phyloP scores from a whole-genome alignment of 345 rosid genomes.

The Linum tenue region DNA sequence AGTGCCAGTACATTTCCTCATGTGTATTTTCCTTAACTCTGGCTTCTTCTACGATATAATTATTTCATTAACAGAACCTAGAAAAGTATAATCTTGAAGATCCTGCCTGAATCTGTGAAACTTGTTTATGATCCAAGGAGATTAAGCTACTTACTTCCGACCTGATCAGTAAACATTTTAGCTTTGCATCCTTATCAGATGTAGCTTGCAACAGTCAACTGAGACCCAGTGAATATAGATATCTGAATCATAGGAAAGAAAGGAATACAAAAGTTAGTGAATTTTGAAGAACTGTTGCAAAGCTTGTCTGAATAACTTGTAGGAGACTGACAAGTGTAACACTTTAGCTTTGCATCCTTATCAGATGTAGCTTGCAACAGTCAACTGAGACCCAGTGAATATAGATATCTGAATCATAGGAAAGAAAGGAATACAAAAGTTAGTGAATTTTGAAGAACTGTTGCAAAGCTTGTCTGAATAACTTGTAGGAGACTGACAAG shows the following conservation, averaged over 20 bases:
- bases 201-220: neutral
- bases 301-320: no score
- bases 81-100: neutral
- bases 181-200: neutral
- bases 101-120: neutral
- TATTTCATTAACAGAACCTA: neutral
- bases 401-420: neutral
- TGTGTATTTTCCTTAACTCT: neutral
- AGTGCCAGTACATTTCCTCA: neutral
- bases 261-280: no score
- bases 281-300: no score
- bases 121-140: neutral
- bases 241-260: no score
- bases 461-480: no score
- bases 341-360: neutral
- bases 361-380: neutral
- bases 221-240: neutral
- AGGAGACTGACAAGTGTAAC: neutral
- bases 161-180: neutral
- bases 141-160: neutral
- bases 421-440: no score
- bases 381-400: neutral
- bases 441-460: no score
- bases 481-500: no score
- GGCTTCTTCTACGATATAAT: neutral